Percentiles rank a stretch among this genome's conserved stretches.
Evolutionary conservation across 345 rosid species (phyloP).

Genomic region (Eucalyptus dawsonii): DNA sequence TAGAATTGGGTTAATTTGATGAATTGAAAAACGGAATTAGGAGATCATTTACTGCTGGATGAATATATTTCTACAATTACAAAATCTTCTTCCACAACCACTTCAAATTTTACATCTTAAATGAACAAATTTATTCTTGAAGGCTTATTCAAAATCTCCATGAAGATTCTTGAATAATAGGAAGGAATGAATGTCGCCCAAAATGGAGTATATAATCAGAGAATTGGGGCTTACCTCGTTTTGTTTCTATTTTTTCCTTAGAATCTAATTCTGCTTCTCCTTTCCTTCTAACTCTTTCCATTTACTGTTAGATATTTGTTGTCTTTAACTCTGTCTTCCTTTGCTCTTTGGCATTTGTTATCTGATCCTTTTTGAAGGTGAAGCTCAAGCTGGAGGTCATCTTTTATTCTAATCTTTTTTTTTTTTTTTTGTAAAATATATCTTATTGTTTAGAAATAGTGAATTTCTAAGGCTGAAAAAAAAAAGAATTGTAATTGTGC

Average conservation of each 20-base stretch:
- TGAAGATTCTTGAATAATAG: neutral
- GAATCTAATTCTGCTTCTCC: neutral
- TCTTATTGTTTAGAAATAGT: neutral
- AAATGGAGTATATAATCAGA: neutral
- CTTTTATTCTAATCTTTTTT: neutral
- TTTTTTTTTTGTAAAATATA: neutral
- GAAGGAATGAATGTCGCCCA: neutral
- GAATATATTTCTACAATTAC: neutral
- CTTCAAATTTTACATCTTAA: neutral
- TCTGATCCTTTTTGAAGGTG: neutral
- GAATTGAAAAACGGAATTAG: neutral
- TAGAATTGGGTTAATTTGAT: neutral
- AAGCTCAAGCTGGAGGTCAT: neutral
- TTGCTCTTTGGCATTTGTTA: neutral
- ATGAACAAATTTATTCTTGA: neutral
- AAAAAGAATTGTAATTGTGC: neutral
- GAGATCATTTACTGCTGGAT: neutral
- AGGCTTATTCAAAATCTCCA: neutral
- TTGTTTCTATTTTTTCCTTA: neutral
- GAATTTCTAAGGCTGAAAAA: neutral
- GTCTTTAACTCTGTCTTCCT: neutral
- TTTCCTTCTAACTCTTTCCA: neutral
- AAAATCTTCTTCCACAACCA: neutral
- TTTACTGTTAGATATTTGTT: neutral
- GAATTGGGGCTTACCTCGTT: neutral